Evolutionary conservation across 345 rosid genomes (phyloP), one percentile per base, ranked within the genome.

Genomic region (Syzygium aqueum): DNA sequence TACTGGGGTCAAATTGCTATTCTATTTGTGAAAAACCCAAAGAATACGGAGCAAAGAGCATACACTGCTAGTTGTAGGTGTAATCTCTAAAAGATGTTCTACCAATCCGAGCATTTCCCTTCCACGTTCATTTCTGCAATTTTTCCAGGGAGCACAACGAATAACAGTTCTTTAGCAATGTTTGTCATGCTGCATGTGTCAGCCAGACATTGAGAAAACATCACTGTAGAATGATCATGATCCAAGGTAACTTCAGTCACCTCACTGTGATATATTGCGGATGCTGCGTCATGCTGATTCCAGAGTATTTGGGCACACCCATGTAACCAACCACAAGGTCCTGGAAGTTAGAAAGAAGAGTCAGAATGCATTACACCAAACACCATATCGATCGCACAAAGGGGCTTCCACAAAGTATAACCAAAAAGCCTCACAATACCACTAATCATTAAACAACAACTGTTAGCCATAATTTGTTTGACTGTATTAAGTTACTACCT

Each of bases 251-350:
- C 82, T 23, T 78, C 11, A 80, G 28, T 88, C 89, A 96, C 99
- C 99, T 95, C 86, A 95, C 95, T 85, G 99, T 95, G 86, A 96
- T 91, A 90, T 97, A 96, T 87, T 97, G 99, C 25, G 97, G 99
- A 93, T 97, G 99, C 77, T 96, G 93, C 85, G 96, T 94, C 99
- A 95, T 96, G 95, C 95, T 93, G 89, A 95, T 46, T 88, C 98
- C 97, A 86, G 95, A 83, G 92, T 95, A 97, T 90, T 96, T 97
- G 1, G 99, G 99, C 84, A 97, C 99, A 88, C 98, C 98, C 99
- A 97, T 97, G 78, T 97, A 97, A 73, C 99, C 99, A 84, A 97
- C 96, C 88, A 97, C 98, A 88, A 97, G 92, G 91, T 97, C 99
- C 99, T 96, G 53, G 89, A 23, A 87, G 80, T 88, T 65, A 54